phyloP scores from a whole-genome alignment of 371 early-diverging fungal genomes.

The Apophysomyces variabilis region DNA sequence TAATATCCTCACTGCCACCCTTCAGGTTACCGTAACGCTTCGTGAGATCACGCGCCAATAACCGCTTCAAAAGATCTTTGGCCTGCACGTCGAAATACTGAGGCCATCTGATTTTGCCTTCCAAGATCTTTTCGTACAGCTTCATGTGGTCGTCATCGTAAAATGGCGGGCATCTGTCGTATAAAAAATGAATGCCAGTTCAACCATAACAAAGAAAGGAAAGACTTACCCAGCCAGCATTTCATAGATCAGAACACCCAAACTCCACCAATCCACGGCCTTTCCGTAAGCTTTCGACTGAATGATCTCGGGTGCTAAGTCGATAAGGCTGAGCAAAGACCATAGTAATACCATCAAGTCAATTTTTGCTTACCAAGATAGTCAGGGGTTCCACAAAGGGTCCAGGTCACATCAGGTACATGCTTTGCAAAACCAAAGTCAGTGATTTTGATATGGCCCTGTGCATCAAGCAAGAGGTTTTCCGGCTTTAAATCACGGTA shows the following conservation, averaged over 20 bases:
- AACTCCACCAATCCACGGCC: slow-evolving; percentile 97
- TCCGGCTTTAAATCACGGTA: slow-evolving; percentile 95
- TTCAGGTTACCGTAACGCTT: slow-evolving; percentile 93
- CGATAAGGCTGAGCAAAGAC: slow-evolving; percentile 53
- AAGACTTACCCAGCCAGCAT: slow-evolving; percentile 35
- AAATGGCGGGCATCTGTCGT: slow-evolving; percentile 91
- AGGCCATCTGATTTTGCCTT: slow-evolving; percentile 88
- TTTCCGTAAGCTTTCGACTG: slow-evolving; percentile 93
- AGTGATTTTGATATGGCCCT: slow-evolving; percentile 96
- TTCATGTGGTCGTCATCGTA: slow-evolving; percentile 96
- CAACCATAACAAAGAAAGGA: slow-evolving; percentile 38
- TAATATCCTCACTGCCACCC: slow-evolving; percentile 91
- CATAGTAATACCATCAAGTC: not conserved
- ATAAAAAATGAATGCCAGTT: not conserved
- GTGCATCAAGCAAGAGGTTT: slow-evolving; percentile 83
- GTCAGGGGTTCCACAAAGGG: slow-evolving; percentile 98
- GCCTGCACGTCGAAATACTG: slow-evolving; percentile 90
- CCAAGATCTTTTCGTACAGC: slow-evolving; percentile 94
- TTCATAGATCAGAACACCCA: slow-evolving; percentile 88
- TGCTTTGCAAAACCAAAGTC: slow-evolving; percentile 99
- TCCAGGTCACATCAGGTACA: slow-evolving; percentile 93
- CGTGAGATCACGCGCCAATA: slow-evolving; percentile 87
- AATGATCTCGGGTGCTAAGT: slow-evolving; percentile 95
- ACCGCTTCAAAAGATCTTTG: slow-evolving; percentile 88
- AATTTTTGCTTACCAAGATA: slow-evolving; percentile 66